phyloP scores from a whole-genome alignment of 768 basidiomycete species.

The Suillus clintonianus region DNA sequence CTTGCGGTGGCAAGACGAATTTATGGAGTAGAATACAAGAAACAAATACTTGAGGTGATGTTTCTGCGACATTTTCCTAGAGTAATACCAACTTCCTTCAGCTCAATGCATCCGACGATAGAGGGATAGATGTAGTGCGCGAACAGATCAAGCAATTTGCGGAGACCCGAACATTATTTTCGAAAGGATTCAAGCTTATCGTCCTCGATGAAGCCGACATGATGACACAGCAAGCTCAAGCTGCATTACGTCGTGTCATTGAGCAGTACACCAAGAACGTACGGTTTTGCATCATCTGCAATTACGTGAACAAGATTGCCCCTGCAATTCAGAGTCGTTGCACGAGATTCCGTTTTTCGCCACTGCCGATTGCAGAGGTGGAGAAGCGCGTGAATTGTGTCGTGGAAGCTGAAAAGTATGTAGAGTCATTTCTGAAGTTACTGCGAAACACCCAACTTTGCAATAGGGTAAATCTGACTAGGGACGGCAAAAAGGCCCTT shows the following conservation, averaged over 20 bases:
- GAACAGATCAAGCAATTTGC: constrained; percentile 99
- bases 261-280: constrained; percentile 99
- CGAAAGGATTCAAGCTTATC: constrained; percentile 96
- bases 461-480: constrained; percentile 78
- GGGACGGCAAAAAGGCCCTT: constrained; percentile 85
- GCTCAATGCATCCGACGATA: constrained; percentile 98
- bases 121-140: constrained; percentile 97
- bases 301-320: constrained; percentile 99
- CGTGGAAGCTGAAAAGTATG: constrained; percentile 82
- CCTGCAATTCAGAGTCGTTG: constrained; percentile 99
- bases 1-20: constrained; percentile 93
- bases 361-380: constrained; percentile 82
- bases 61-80: not conserved
- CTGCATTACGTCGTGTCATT: constrained; percentile 94
- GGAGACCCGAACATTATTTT: constrained; percentile 87
- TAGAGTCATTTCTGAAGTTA: constrained; percentile 7
- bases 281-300: constrained; percentile 99
- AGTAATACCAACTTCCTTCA: constrained; percentile 28
- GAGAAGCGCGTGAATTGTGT: constrained; percentile 80
- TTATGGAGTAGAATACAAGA: constrained; percentile 83
- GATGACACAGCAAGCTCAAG: constrained; percentile 99
- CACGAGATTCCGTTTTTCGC: constrained; percentile 96
- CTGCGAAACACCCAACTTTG: constrained; percentile 3
- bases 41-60: constrained; percentile 89
- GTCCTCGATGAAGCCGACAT: constrained; percentile 99